Conservation (phyloP, 2,329 filamentous ascomycete genomes). For the Esteya vermicola region DNA sequence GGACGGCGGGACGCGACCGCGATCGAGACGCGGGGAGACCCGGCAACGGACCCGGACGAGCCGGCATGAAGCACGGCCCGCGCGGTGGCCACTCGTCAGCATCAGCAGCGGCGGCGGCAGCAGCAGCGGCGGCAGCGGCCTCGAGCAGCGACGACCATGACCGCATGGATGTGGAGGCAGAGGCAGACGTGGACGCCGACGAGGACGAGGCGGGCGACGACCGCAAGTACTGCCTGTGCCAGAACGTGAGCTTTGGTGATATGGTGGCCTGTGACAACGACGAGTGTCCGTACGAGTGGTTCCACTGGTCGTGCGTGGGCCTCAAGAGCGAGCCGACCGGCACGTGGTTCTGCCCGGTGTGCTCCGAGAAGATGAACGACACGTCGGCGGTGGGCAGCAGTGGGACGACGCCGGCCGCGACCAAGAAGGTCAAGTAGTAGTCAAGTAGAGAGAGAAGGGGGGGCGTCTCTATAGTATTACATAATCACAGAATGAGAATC, state of each 20-base stretch:
- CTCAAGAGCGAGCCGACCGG: constrained; percentile 54
- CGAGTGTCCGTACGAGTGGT: constrained; percentile 72
- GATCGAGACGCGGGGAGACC: constrained; percentile 5
- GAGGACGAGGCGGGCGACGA: constrained; percentile 63
- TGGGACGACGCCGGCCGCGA: not conserved
- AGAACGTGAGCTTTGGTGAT: constrained; percentile 71
- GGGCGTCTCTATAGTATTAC: no score
- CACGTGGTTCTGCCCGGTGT: constrained; percentile 53
- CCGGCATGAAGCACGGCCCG: constrained; percentile 5
- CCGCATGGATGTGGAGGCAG: constrained; percentile 34
- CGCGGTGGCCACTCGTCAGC: no score
- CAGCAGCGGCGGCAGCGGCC: constrained; percentile 14
- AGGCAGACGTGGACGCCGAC: no score
- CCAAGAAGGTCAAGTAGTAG: constrained; percentile 8
- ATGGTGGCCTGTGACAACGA: constrained; percentile 86
- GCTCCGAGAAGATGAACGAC: constrained; percentile 32
- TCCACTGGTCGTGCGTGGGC: constrained; percentile 66
- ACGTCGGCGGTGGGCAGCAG: constrained; percentile 17
- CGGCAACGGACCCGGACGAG: constrained; percentile 1
- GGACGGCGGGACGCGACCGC: constrained; percentile 4
- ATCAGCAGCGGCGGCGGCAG: no score
- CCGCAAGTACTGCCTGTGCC: constrained; percentile 72
- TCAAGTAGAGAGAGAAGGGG: not conserved
- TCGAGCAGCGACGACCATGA: constrained; percentile 38
- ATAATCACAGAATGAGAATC: no score